Base-by-base conservation (phyloP, 2,329 filamentous ascomycete genomes). In the Coniochaeta ligniaria region DNA sequence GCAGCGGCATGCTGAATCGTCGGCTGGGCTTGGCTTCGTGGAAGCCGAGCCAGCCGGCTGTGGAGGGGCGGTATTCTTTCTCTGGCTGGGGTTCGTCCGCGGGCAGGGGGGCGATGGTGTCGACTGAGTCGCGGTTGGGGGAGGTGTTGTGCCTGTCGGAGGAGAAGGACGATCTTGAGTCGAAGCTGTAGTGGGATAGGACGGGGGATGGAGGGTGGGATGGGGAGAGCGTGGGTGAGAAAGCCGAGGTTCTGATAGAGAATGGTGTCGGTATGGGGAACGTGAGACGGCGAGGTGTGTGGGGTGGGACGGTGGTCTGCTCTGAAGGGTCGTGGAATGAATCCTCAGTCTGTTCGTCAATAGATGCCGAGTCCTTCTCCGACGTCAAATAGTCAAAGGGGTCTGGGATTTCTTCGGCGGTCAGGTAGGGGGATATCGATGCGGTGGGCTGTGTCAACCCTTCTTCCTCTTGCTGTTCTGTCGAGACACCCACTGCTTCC, bases 41-140 rank as follows among this genome's bases (percentile, higher is more conserved):
- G 16, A 74, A 60, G 20, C 71, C 71, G 1, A 74, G 63, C 58
- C 66, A 66, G 28, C 72, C 70, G 2, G 71, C 67, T 0, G 71
- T 71, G 4, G 69, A 66, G n/a, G 62, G 65, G 36, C 69, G 61
- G 61, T 61, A 61, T 31, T 60, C 61, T 35, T 41, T 54, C 26
- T 31, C 33, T 28, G 45, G 12, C 2, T 20, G 41, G 31, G 26
- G 52, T n/a, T 41, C 16, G 38, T 41, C 38, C 9, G 5, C 16
- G 3, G 38, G 38, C 38, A 52, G 47, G 47, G 47, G 47, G 24
- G 47, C 47, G 60, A 60, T 54, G 41, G 47, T 52, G 56, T 60
- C 56, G 6, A 62, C 59, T 16, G 60, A 60, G 20, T 55, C 57
- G 16, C 58, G 26, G 47, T 7, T 47, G 43, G 12, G 43, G 43